phyloP scores from a whole-genome alignment of 2,329 filamentous ascomycete genomes.

The Sphaerostilbella broomeana region DNA sequence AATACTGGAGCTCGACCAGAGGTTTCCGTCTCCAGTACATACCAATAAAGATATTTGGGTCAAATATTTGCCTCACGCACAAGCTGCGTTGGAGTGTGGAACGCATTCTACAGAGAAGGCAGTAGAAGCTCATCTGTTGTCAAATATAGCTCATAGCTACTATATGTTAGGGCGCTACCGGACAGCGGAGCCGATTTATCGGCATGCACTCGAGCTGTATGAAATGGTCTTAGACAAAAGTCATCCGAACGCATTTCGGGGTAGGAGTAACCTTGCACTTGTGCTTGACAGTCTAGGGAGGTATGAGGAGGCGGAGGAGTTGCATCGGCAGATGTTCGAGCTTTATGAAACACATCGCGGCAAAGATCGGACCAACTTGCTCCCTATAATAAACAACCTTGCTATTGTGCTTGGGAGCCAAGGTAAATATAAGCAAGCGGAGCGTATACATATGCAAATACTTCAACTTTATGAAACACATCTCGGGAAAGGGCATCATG shows the following conservation, averaged over 20 bases:
- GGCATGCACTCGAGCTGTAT: not conserved
- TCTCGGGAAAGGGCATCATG: not conserved
- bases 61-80: not conserved
- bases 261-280: not conserved
- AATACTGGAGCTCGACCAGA: not conserved
- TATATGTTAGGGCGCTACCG: not conserved
- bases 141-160: not conserved
- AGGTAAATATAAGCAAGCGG: not conserved
- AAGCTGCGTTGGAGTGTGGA: not conserved
- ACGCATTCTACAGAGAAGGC: not conserved
- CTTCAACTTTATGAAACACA: not conserved
- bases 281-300: slow-evolving; percentile 11
- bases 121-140: not conserved
- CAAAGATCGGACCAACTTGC: not conserved
- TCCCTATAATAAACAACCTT: not conserved
- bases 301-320: not conserved
- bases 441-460: not conserved
- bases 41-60: not conserved
- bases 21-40: not conserved
- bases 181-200: not conserved
- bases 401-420: not conserved
- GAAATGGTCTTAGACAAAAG: not conserved
- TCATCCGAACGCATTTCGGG: not conserved
- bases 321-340: not conserved
- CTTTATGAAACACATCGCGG: not conserved